phyloP scores from a whole-genome alignment of 164 flowering plant genomes.

The Vitis cinerea region DNA sequence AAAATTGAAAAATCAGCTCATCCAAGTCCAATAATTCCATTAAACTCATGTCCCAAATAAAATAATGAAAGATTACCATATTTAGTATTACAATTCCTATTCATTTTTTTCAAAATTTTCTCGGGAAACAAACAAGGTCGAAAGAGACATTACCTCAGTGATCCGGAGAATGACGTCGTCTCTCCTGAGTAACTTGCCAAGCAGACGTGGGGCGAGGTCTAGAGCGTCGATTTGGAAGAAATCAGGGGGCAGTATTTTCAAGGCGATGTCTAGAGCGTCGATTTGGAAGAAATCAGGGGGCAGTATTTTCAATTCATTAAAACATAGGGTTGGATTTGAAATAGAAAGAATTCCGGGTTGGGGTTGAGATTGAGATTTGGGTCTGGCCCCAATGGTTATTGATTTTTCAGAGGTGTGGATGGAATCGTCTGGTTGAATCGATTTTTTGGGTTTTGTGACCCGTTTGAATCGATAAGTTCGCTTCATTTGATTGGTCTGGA shows the following conservation, averaged over 20 bases:
- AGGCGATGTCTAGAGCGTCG: conserved; percentile 87
- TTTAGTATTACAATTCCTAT: too few species aligned
- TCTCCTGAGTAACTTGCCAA: conserved; percentile 81
- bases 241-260: conserved; percentile 36
- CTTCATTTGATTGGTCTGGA: conserved; percentile 16
- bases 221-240: conserved; percentile 85
- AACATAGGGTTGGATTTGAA: neutral
- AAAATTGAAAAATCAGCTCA: too few species aligned
- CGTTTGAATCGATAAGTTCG: conserved; percentile 21
- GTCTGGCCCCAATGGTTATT: conserved; percentile 5
- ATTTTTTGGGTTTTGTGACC: conserved; percentile 6
- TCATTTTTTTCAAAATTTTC: too few species aligned
- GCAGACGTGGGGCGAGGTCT: conserved; percentile 90
- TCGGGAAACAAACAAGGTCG: neutral
- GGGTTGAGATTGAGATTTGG: neutral
- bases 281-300: conserved; percentile 58
- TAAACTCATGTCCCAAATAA: neutral
- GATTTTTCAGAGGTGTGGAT: conserved; percentile 5
- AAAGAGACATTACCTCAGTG: conserved; percentile 61
- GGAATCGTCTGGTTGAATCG: neutral
- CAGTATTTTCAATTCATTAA: conserved; percentile 25
- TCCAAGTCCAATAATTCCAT: too few species aligned
- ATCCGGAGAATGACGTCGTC: conserved; percentile 91
- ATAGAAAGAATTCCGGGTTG: too few species aligned
- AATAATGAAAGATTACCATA: neutral